A percentile compares a stretch with the other conserved stretches of the same genome.
Evolutionary conservation across 768 basidiomycete species (phyloP).

Genomic region (Macrolepiota fuliginosa): DNA sequence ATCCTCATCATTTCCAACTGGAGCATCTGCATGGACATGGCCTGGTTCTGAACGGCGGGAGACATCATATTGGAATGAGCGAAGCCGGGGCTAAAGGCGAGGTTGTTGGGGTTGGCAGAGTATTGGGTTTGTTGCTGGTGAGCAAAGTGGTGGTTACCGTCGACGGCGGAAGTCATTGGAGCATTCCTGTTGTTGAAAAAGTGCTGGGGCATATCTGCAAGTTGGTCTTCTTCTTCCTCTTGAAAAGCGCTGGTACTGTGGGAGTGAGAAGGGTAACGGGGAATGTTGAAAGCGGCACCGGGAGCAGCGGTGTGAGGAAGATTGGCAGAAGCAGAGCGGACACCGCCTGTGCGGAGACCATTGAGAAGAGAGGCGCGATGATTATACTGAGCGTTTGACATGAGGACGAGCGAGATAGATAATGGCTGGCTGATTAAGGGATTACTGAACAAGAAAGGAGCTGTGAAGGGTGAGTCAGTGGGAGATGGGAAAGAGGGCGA

Average conservation of each 20-base stretch:
- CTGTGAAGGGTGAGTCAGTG: constrained; percentile 16
- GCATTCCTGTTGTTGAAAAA: constrained; percentile 49
- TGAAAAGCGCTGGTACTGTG: constrained; percentile 35
- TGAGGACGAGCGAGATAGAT: constrained; percentile 32
- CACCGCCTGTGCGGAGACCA: constrained; percentile 88
- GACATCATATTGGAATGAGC: constrained; percentile 38
- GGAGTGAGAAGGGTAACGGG: constrained; percentile 46
- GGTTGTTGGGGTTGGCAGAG: constrained; percentile 48
- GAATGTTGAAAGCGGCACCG: constrained; percentile 58
- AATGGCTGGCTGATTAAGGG: constrained; percentile 23
- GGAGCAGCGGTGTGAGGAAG: constrained; percentile 72
- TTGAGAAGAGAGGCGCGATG: constrained; percentile 82
- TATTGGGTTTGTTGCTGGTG: constrained; percentile 62
- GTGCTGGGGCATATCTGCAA: constrained; percentile 55
- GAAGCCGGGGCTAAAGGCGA: constrained; percentile 53
- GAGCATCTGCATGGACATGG: constrained; percentile 81
- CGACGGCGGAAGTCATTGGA: constrained; percentile 72
- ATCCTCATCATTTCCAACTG: constrained; percentile 81
- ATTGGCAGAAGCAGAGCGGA: constrained; percentile 65
- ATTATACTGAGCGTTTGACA: constrained; percentile 49
- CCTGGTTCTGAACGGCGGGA: constrained; percentile 55
- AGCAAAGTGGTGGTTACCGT: constrained; percentile 65
- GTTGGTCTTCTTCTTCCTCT: constrained; percentile 61
- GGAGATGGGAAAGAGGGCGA: constrained; percentile 18
- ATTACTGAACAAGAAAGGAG: constrained; percentile 35